A percentile compares a stretch with the other conserved stretches of the same genome.
Conservation (phyloP, 345 rosid species). For the Populus davidiana region DNA sequence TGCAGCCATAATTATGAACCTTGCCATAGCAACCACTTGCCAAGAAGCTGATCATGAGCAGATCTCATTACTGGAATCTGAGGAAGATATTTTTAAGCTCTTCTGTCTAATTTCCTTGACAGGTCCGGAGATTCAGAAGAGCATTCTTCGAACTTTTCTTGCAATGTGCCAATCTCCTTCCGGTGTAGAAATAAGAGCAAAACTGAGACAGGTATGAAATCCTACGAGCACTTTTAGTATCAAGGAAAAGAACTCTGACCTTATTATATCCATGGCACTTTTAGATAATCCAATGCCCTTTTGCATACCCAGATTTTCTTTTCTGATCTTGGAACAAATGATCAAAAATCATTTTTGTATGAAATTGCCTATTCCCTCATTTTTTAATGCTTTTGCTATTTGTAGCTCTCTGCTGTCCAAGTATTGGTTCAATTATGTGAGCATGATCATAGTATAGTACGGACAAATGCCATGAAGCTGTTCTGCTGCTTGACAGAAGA, state of each 20-base stretch:
- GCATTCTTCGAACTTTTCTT: conserved; percentile 28
- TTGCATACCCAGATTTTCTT: background rate
- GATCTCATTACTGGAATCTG: conserved; percentile 25
- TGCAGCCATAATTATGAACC: conserved; percentile 25
- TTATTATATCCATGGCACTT: background rate
- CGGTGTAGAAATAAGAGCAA: conserved; percentile 20
- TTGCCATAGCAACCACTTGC: conserved; percentile 20
- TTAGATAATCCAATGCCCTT: background rate
- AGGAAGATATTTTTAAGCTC: conserved; percentile 27
- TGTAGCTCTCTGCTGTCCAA: conserved; percentile 32
- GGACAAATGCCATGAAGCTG: conserved; percentile 27
- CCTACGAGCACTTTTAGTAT: background rate
- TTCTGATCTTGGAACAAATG: background rate
- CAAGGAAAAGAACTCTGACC: too few species aligned
- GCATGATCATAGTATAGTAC: conserved; percentile 7
- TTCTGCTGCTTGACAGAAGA: conserved; percentile 29
- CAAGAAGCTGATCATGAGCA: conserved; percentile 15
- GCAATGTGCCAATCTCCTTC: conserved; percentile 21
- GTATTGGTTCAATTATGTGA: conserved; percentile 31
- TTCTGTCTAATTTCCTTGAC: conserved; percentile 29
- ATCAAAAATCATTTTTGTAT: background rate
- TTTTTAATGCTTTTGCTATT: background rate
- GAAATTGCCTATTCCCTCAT: background rate
- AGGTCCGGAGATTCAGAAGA: conserved; percentile 24
- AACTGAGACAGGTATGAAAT: conserved; percentile 30